Percentiles rank a stretch among this genome's conserved stretches.
These are phyloP conservation scores for Suhomyces prunicola DNA, from an alignment of 805 yeast genomes.

Conservation along the genomic window DNA sequence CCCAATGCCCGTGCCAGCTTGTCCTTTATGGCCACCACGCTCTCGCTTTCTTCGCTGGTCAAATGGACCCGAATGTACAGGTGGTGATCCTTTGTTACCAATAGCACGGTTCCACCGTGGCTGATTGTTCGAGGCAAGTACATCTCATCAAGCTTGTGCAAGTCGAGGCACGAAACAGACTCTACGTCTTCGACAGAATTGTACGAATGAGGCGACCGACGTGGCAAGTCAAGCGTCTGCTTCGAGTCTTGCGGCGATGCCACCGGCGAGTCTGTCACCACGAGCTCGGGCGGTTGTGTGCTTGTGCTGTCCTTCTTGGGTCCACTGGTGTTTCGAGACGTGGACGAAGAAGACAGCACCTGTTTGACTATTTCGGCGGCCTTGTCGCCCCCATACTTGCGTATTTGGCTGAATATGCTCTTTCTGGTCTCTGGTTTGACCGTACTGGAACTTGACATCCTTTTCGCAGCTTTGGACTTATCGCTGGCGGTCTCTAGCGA, in stretches of 20 bases:
- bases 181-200: not conserved
- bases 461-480: not conserved
- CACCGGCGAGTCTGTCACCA: not conserved
- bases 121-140: constrained; percentile 21
- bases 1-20: constrained; percentile 37
- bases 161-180: not conserved
- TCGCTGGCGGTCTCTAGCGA: not conserved
- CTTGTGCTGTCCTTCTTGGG: not conserved
- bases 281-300: not conserved
- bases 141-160: constrained; percentile 17
- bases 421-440: constrained; percentile 17
- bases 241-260: not conserved
- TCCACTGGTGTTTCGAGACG: constrained; percentile 3
- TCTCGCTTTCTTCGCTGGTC: constrained; percentile 11
- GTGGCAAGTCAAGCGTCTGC: not conserved
- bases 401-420: constrained; percentile 38
- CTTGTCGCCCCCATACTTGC: constrained; percentile 40
- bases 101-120: constrained; percentile 29
- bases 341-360: constrained; percentile 13
- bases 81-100: constrained; percentile 64
- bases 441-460: not conserved
- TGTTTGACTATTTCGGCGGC: constrained; percentile 38
- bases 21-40: constrained; percentile 34
- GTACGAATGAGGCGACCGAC: not conserved
- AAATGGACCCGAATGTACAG: constrained; percentile 50